Base-by-base conservation (phyloP, 2,329 filamentous ascomycete species). In the Ascochyta rabiei region DNA sequence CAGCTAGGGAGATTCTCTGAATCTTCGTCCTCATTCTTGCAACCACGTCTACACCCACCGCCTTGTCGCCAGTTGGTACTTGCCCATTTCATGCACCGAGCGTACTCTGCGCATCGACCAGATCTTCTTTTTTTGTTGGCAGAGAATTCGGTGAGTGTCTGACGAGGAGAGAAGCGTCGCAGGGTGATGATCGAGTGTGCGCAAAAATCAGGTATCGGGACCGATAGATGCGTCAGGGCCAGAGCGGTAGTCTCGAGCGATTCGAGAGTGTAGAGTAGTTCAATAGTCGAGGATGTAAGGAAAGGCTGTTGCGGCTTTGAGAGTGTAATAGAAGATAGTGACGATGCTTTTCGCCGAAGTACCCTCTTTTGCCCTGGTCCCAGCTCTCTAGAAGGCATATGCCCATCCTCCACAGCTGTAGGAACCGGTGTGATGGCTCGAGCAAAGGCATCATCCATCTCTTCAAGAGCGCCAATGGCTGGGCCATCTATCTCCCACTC, bases 71-170 rank as follows among this genome's bases (percentile, higher is more conserved):
- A 73, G 9, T 45, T 60, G 26, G 60, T 61, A 3, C 66, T 68
- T 3, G 65, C 69, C 71, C 71, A 74, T 46, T 72, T 72, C 65
- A 66, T 71, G 33, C 71, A 74, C 10, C 69, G 61, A 16, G 70
- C 69, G 47, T 71, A 72, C 37, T 73, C 69, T 6, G 66, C 67
- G 45, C 71, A 74, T 8, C 58, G 51, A 0, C 45, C 61, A 2
- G 44, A 40, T 19, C 66, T 57, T 35, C 45, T 54, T 37, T 68
- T 67, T 49, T 71, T 72, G 3, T 45, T 40, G 1, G 60, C 30
- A 2, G 60, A 53, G 26, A 68, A 69, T 2, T 67, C 65, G 8
- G 59, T 53, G 3, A 74, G 63, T 0, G 54, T 58, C 5, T 62
- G 62, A 0, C 70, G 70, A 8, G 67, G 60, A 1, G 67, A 54